phyloP scores from a whole-genome alignment of 306 rosid species.

The Mimosa pudica region DNA sequence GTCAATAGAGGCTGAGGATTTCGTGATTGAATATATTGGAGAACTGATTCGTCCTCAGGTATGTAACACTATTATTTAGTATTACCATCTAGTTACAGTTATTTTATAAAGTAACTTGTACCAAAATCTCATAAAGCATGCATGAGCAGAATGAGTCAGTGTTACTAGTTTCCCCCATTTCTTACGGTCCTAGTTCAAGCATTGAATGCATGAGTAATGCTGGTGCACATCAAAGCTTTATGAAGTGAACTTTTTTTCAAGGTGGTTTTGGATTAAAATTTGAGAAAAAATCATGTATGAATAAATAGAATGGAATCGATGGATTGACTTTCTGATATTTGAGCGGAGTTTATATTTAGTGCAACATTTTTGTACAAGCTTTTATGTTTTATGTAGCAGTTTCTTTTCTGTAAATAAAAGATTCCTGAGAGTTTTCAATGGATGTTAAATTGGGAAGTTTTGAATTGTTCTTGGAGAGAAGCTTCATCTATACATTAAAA shows the following conservation, averaged over 20 bases:
- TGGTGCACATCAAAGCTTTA: neutral
- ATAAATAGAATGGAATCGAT: slow-evolving; percentile 1
- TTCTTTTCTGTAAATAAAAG: slow-evolving; percentile 17
- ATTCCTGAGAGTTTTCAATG: neutral
- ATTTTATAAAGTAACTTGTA: slow-evolving; percentile 26
- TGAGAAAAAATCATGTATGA: neutral
- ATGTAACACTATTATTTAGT: slow-evolving; percentile 15
- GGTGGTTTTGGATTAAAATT: slow-evolving; percentile 19
- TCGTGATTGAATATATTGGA: slow-evolving; percentile 95
- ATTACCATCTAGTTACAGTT: neutral
- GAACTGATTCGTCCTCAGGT: slow-evolving; percentile 96
- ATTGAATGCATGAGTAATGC: slow-evolving; percentile 22
- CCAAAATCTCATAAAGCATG: neutral
- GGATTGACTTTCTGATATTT: slow-evolving; percentile 20
- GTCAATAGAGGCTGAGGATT: slow-evolving; percentile 95
- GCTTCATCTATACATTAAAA: neutral
- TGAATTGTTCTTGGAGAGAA: slow-evolving; percentile 4
- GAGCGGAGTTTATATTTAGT: slow-evolving; percentile 5
- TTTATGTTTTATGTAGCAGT: slow-evolving; percentile 5
- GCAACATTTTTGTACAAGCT: slow-evolving; percentile 16
- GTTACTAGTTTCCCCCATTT: neutral
- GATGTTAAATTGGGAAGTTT: neutral
- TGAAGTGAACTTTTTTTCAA: slow-evolving; percentile 1
- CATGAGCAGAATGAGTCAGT: slow-evolving; percentile 15
- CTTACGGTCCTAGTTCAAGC: slow-evolving; percentile 57